phyloP scores from a whole-genome alignment of 75 land plant genomes.

The Cryptomeria japonica region DNA sequence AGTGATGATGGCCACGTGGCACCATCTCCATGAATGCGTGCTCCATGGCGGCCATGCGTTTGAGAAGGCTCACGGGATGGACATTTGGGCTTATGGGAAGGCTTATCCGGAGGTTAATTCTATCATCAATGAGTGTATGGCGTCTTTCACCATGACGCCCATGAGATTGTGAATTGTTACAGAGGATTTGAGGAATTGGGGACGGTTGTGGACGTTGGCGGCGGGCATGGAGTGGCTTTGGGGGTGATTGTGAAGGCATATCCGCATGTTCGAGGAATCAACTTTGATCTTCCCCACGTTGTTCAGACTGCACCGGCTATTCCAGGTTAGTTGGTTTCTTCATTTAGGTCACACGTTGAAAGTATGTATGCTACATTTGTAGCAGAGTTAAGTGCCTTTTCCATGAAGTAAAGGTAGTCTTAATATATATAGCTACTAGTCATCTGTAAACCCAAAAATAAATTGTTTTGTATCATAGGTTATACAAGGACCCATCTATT shows the following conservation, averaged over 20 bases:
- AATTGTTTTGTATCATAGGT: too few species aligned
- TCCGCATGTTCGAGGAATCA: neutral
- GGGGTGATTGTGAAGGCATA: neutral
- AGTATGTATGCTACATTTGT: too few species aligned
- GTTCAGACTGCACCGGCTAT: neutral
- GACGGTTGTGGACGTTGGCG: constrained; percentile 22
- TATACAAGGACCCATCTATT: too few species aligned
- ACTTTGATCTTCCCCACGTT: neutral
- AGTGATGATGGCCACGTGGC: neutral
- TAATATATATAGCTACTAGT: too few species aligned
- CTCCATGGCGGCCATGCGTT: neutral
- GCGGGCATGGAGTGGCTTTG: constrained; percentile 3
- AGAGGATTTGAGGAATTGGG: constrained; percentile 1
- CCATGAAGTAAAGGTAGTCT: too few species aligned
- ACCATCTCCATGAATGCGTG: constrained; percentile 15
- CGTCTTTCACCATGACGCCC: neutral
- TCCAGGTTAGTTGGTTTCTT: too few species aligned
- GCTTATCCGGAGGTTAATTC: neutral
- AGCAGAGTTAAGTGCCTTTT: too few species aligned
- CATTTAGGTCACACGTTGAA: too few species aligned
- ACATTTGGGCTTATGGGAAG: neutral
- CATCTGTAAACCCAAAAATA: too few species aligned
- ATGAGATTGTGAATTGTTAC: constrained; percentile 3
- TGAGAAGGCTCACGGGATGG: constrained; percentile 16
- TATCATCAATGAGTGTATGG: constrained; percentile 23